These are phyloP conservation scores for Naganishia cerealis DNA, from an alignment of 1,284 basidiomycete genomes.

Conservation along the genomic window DNA sequence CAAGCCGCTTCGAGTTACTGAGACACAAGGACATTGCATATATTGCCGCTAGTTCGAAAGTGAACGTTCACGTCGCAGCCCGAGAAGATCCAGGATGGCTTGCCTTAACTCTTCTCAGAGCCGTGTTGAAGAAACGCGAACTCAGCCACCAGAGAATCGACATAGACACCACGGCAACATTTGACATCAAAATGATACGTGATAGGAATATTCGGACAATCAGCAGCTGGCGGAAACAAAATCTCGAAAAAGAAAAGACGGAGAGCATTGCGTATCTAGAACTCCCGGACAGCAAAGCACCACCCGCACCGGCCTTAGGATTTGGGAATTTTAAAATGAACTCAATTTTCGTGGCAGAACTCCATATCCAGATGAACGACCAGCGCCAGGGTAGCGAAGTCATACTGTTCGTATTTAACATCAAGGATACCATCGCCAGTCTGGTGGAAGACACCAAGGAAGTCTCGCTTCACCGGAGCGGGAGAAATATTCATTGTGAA, in stretches of 20 bases:
- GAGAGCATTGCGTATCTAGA: not conserved
- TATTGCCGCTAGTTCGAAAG: not conserved
- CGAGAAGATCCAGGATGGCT: conserved; percentile 25
- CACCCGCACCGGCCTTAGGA: not conserved
- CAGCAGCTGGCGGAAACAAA: conserved; percentile 20
- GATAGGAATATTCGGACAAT: conserved; percentile 3
- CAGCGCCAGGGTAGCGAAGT: conserved; percentile 19
- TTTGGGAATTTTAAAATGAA: not conserved
- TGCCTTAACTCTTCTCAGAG: conserved; percentile 15
- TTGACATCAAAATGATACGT: not conserved
- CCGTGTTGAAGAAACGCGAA: not conserved
- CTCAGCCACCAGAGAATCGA: not conserved
- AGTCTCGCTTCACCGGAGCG: not conserved
- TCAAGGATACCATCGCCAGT: not conserved
- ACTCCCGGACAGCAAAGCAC: not conserved
- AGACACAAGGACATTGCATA: conserved; percentile 5
- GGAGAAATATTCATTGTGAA: conserved; percentile 2
- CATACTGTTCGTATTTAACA: conserved; percentile 2
- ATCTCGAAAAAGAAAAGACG: conserved; percentile 2
- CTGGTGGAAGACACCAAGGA: not conserved
- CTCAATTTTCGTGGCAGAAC: not conserved
- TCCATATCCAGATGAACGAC: conserved; percentile 10
- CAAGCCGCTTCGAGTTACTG: conserved; percentile 22
- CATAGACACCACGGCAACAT: not conserved
- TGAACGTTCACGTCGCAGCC: conserved; percentile 17